Evolutionary conservation across 768 basidiomycete genomes (phyloP).

Genomic region (Tephrocybe sp.): DNA sequence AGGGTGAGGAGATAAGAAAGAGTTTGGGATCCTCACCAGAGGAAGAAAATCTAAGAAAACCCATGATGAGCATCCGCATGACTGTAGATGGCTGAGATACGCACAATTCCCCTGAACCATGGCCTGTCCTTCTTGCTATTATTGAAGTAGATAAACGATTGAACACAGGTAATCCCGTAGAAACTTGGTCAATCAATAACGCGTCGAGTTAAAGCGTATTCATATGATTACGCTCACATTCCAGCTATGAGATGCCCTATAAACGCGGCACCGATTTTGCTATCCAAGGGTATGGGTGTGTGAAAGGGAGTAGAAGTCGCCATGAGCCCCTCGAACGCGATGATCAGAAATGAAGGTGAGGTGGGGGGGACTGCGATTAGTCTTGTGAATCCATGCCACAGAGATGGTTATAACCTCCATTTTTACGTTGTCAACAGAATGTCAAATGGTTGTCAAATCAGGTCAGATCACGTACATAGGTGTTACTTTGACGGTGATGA

Average conservation of each 20-base stretch:
- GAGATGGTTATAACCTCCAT: not conserved
- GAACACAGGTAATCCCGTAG: constrained; percentile 12
- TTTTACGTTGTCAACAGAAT: not conserved
- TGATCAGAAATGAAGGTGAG: not conserved
- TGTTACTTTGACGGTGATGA: not conserved
- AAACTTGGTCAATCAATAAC: not conserved
- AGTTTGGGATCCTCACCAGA: constrained; percentile 2
- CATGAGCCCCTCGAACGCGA: not conserved
- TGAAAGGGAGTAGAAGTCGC: not conserved
- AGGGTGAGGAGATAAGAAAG: not conserved
- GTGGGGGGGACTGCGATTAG: not conserved
- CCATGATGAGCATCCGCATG: not conserved
- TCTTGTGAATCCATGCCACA: not conserved
- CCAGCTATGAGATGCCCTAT: constrained; percentile 31
- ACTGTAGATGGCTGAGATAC: not conserved
- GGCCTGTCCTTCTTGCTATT: not conserved
- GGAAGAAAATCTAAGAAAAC: constrained; percentile 1
- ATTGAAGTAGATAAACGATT: constrained; percentile 9
- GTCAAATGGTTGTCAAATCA: not conserved
- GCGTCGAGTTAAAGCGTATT: not conserved
- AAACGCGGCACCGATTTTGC: constrained; percentile 44
- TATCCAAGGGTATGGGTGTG: constrained; percentile 23
- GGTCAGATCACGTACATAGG: not conserved
- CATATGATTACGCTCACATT: not conserved
- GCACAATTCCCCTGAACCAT: constrained; percentile 10